Evolutionary conservation across 1,139 yeast genomes (phyloP).

Genomic region (Kazachstania sp.): DNA sequence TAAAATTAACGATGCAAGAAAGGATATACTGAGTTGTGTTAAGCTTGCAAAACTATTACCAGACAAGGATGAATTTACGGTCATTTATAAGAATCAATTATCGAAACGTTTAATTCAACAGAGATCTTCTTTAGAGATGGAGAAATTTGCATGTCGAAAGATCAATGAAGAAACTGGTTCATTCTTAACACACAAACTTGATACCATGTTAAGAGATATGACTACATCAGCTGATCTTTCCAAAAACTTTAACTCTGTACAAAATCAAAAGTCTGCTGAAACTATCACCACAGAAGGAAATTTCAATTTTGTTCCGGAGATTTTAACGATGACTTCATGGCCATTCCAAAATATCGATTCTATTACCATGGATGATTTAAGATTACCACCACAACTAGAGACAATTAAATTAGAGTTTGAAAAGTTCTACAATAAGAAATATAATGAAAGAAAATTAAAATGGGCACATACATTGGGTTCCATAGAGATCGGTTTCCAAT

Average conservation of each 20-base stretch:
- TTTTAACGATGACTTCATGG: constrained; percentile 41
- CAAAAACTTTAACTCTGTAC: constrained; percentile 7
- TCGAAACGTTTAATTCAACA: constrained; percentile 73
- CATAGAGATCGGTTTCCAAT: constrained; percentile 63
- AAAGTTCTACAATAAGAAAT: constrained; percentile 48
- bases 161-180: constrained; percentile 75
- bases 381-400: constrained; percentile 43
- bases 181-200: constrained; percentile 68
- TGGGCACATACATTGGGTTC: constrained; percentile 87
- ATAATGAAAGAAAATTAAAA: constrained; percentile 62
- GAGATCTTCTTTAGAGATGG: constrained; percentile 52
- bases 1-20: constrained; percentile 47
- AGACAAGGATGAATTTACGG: constrained; percentile 85
- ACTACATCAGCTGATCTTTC: constrained; percentile 31
- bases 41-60: constrained; percentile 57
- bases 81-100: constrained; percentile 76
- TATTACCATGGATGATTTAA: constrained; percentile 31
- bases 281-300: constrained; percentile 8
- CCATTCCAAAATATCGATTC: constrained; percentile 22
- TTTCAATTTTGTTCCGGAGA: constrained; percentile 41
- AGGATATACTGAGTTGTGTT: constrained; percentile 47
- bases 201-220: constrained; percentile 85
- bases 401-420: constrained; percentile 38
- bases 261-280: constrained; percentile 40
- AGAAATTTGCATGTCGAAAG: constrained; percentile 59